Evolutionary conservation across 495 filamentous ascomycete species (phyloP).

Genomic region (Podospora appendiculata): DNA sequence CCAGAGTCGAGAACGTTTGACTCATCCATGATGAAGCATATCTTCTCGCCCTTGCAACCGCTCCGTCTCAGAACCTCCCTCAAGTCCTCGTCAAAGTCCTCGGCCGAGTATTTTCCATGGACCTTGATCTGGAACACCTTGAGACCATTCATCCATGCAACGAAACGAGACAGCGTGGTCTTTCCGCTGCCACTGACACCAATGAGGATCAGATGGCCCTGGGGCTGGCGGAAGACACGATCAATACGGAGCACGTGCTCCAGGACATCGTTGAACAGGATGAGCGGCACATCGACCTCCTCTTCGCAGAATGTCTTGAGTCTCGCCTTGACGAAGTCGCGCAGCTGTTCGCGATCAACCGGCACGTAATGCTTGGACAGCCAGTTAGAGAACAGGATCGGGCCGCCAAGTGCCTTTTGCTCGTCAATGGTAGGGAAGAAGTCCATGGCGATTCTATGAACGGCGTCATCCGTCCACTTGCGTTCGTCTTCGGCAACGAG

Average conservation of each 20-base stretch:
- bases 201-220: slow-evolving; percentile 96
- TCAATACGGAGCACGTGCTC: slow-evolving; percentile 98
- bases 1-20: slow-evolving; percentile 96
- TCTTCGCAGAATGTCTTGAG: slow-evolving; percentile 98
- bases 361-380: slow-evolving; percentile 98
- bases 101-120: slow-evolving; percentile 94
- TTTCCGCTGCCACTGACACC: slow-evolving; percentile 97
- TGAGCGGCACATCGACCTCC: slow-evolving; percentile 95
- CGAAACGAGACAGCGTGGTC: slow-evolving; percentile 94
- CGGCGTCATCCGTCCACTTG: slow-evolving; percentile 84
- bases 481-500: slow-evolving; percentile 90
- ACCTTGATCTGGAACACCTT: slow-evolving; percentile 99
- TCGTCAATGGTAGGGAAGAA: slow-evolving; percentile 92
- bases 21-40: slow-evolving; percentile 99
- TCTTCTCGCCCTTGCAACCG: slow-evolving; percentile 97
- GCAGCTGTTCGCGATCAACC: slow-evolving; percentile 85
- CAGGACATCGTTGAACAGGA: slow-evolving; percentile 95
- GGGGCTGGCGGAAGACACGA: slow-evolving; percentile 95
- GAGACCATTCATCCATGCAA: slow-evolving; percentile 99
- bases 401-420: slow-evolving; percentile 77
- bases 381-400: slow-evolving; percentile 98
- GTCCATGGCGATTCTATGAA: slow-evolving; percentile 76
- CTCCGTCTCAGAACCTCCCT: slow-evolving; percentile 86
- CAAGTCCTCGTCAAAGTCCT: slow-evolving; percentile 97
- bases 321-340: slow-evolving; percentile 95